Base-by-base conservation (phyloP, 2,329 filamentous ascomycete genomes). In the Fusarium algeriense region DNA sequence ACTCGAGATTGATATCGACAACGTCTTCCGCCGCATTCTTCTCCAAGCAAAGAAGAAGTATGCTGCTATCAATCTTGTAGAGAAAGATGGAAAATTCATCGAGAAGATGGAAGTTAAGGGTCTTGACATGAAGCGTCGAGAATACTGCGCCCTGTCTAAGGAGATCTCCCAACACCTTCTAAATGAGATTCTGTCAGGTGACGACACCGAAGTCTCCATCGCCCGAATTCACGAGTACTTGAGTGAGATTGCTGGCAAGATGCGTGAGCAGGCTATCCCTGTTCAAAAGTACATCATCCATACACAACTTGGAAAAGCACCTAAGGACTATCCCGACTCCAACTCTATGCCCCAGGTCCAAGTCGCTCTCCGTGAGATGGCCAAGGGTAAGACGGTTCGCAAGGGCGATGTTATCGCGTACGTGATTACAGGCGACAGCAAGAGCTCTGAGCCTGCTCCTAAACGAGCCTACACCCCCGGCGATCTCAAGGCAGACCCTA, bases 31-130 rank as follows among this genome's bases (percentile, higher is more conserved):
- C 48, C 92, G 96, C 35, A 92, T 99, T 60, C 84, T 99, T 41
- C 86, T 99, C 17, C 96, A 98, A 78, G 95, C 96, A 34, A 99
- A 99, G 88, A 99, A 99, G 86, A 99, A 99, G 85, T 99, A 99
- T 81, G 96, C 96, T 12, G 96, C 96, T 43, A 93, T 99, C 81
- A 98, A 97, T 80, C 90, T 98, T 80, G 90, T 96, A 10, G 93
- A 98, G 76, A 87, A 93, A 26, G 92, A 97, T 76, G 95, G 94
- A 75, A 97, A 95, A 80, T 97, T 91, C 78, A 86, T 95, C 46
- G 95, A 98, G 80, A 95, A 97, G 83, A 92, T 99, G 82, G 96
- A 99, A 80, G 93, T 99, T 78, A 99, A 99, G 83, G 96, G 96
- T 85, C 88, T 99, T 50, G 96, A 99, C 78, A 99, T 99, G 96